A percentile compares a stretch with the other conserved stretches of the same genome.
Conservation (phyloP, 352 stramenopile species). For the Hyaloperonospora arabidopsidis region DNA sequence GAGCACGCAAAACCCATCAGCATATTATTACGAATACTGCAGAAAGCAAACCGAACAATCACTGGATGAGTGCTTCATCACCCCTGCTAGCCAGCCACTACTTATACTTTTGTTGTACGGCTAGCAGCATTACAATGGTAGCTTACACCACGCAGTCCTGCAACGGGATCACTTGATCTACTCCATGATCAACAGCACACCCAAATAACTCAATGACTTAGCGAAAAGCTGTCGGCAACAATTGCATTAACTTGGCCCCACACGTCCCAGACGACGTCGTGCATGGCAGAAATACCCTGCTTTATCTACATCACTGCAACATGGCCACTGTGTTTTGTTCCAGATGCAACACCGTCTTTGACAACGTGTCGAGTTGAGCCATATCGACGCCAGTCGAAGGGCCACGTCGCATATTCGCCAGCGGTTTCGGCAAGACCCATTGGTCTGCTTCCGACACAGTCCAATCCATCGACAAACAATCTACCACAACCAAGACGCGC, state of each 20-base stretch:
- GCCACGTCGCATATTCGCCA: conserved; percentile 19
- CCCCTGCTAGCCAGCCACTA: no score
- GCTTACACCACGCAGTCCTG: no score
- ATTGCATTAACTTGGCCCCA: conserved; percentile 18
- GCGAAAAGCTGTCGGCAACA: conserved; percentile 6
- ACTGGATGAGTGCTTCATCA: no score
- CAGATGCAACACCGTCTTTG: conserved; percentile 61
- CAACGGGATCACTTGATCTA: no score
- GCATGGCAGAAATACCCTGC: neutral
- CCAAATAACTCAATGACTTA: no score
- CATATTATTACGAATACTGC: no score
- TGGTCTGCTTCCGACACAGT: conserved; percentile 28
- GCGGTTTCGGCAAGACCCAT: conserved; percentile 42
- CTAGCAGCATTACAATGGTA: no score
- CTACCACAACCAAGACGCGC: conserved; percentile 17
- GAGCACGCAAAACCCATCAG: no score
- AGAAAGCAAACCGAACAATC: no score
- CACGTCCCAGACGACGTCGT: conserved; percentile 1
- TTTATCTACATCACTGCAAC: conserved; percentile 30
- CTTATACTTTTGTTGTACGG: no score
- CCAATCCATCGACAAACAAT: conserved; percentile 47
- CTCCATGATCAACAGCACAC: no score
- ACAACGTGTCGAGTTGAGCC: conserved; percentile 55
- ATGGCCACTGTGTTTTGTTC: conserved; percentile 65
- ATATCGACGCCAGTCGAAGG: conserved; percentile 26